Percentiles rank a stretch among this genome's conserved stretches.
These are phyloP conservation scores for Colletotrichum tamarilloi DNA, from an alignment of 2,329 filamentous ascomycete genomes.

Conservation along the genomic window DNA sequence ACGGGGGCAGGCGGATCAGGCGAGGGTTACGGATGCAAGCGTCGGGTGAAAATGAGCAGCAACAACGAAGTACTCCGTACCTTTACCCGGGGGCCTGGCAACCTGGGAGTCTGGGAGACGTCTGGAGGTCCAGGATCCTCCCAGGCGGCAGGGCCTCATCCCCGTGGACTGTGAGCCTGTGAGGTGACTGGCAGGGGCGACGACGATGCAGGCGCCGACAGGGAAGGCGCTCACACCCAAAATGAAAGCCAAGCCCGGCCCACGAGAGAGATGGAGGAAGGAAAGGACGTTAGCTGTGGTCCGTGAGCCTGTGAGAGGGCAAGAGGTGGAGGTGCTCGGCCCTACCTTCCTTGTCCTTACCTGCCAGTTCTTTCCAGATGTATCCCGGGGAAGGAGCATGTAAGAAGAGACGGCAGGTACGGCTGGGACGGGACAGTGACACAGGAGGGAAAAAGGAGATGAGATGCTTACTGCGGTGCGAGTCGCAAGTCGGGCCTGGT, in stretches of 20 bases:
- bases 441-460: constrained; percentile 2
- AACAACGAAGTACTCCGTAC: neutral
- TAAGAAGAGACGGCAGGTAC: neutral
- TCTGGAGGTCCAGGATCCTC: no score
- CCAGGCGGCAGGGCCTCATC: neutral
- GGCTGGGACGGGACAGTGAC: constrained; percentile 11
- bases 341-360: constrained; percentile 16
- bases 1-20: neutral
- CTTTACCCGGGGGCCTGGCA: neutral
- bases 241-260: constrained; percentile 16
- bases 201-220: constrained; percentile 25
- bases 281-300: constrained; percentile 20
- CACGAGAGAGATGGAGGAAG: neutral
- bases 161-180: neutral
- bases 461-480: neutral
- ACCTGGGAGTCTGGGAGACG: neutral
- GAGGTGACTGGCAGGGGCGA: neutral
- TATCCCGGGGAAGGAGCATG: neutral
- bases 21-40: constrained; percentile 3
- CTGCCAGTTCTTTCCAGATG: neutral
- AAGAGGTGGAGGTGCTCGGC: constrained; percentile 22
- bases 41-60: constrained; percentile 7
- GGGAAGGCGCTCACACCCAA: constrained; percentile 8
- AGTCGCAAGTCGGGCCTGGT: neutral
- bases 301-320: neutral